phyloP scores from a whole-genome alignment of 2,329 filamentous ascomycete species.

The Ceratocystis eucalypticola region DNA sequence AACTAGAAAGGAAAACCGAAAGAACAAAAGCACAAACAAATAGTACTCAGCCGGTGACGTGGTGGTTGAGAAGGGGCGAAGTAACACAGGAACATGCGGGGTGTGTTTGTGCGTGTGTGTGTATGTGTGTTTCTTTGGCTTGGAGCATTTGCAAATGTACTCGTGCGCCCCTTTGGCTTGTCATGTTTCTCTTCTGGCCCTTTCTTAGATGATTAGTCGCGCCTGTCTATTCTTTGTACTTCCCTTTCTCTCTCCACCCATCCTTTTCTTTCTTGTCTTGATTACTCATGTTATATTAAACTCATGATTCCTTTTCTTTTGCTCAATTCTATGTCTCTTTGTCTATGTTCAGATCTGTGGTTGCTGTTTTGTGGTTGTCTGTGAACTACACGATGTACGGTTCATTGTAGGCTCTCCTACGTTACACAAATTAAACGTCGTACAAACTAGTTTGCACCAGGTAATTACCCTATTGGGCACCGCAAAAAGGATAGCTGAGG shows the following conservation, averaged over 20 bases:
- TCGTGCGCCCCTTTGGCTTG: not conserved
- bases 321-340: not conserved
- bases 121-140: not conserved
- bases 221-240: not conserved
- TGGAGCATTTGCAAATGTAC: not conserved
- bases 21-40: not conserved
- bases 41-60: not conserved
- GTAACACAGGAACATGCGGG: not conserved
- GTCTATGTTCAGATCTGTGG: not conserved
- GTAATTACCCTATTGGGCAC: too few relatives aligned
- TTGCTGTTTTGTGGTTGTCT: not conserved
- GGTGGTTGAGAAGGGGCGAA: not conserved
- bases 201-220: not conserved
- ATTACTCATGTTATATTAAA: conserved; percentile 1
- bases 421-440: too few relatives aligned
- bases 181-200: not conserved
- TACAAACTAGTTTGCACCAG: too few relatives aligned
- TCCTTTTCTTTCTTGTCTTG: not conserved
- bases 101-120: not conserved
- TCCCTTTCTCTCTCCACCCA: not conserved
- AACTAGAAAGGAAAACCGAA: not conserved
- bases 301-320: conserved; percentile 2
- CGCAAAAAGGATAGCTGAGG: too few relatives aligned
- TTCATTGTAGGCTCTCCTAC: too few relatives aligned
- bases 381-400: too few relatives aligned